Base-by-base conservation (phyloP, 73 alveolate species). In the Paraurostyla sp. region DNA sequence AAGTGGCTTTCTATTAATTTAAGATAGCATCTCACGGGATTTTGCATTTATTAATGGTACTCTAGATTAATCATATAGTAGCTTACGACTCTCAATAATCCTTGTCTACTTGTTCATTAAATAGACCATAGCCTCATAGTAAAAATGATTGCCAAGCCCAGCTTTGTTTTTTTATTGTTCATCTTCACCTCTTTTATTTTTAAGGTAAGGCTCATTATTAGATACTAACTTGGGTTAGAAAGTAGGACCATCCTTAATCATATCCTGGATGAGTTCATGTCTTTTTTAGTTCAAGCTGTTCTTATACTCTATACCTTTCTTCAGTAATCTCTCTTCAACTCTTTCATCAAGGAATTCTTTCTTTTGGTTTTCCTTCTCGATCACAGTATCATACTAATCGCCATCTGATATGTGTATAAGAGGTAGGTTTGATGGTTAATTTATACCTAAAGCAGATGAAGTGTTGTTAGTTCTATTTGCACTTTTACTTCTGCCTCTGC, bases 71-170 rank as follows among this genome's bases (percentile, higher is more conserved):
- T 40, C 76, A 52, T 78, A 36, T 4, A 49, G 49, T 51, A 6
- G 23, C 40, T 78, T 78, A 30, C 40, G 9, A 38, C 52, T 46
- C 32, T 78, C 78, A 13, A 78, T 51, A 1, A 78, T 78, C 32
- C 52, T 78, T 25, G 69, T 27, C 42, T 78, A 35, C 59, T 78
- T 78, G 40, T 78, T 78, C 76, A 78, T 78, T 25, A 78, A 60
- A 35, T 32, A 54, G 1, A 78, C 80, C 89, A 78, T 78, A n/a
- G 89, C 89, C 50, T 78, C 52, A 78, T 48, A 78, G 29, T 78
- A 78, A 11, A 78, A 18, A 22, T 78, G 71, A 40, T 25, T 40
- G 7, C 89, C 78, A 35, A 78, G 49, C 4, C 29, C 89, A 7
- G n/a, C 41, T 51, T 52, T 9, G 6, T 48, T n/a, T 32, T 52